Percentiles rank a stretch among this genome's conserved stretches.
Conservation (phyloP, 2,329 filamentous ascomycete species). For the Penicillium hordei region DNA sequence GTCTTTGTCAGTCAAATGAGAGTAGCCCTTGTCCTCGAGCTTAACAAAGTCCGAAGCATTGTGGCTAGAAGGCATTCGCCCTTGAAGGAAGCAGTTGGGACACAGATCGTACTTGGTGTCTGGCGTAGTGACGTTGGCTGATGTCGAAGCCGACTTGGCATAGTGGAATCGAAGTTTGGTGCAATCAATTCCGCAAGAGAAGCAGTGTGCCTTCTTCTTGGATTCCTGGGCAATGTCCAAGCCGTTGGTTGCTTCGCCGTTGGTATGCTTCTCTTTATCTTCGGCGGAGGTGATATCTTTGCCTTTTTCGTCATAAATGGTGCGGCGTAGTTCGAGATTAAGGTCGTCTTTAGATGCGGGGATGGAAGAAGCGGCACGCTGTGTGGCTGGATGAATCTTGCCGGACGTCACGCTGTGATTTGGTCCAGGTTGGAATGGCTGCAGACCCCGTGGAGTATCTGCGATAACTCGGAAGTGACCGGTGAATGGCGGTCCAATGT, state of each 20-base stretch:
- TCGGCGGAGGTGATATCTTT: constrained; percentile 76
- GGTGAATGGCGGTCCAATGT: constrained; percentile 93
- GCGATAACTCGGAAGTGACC: constrained; percentile 96
- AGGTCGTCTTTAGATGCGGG: constrained; percentile 73
- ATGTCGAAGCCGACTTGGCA: constrained; percentile 60
- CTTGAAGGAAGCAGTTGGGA: constrained; percentile 84
- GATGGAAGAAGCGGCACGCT: constrained; percentile 65
- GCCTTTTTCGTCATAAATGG: constrained; percentile 90
- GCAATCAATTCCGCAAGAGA: constrained; percentile 90
- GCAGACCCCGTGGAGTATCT: constrained; percentile 90
- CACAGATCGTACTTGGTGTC: constrained; percentile 82
- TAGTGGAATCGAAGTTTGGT: constrained; percentile 70
- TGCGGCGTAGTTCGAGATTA: constrained; percentile 89
- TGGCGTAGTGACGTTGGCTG: constrained; percentile 54
- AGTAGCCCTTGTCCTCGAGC: constrained; percentile 83
- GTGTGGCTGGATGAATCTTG: constrained; percentile 66
- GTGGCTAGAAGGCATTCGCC: constrained; percentile 76
- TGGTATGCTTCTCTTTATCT: constrained; percentile 64
- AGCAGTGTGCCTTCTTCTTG: constrained; percentile 74
- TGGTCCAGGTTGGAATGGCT: constrained; percentile 89
- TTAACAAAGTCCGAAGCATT: constrained; percentile 79
- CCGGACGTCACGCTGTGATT: constrained; percentile 65
- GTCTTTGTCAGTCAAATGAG: constrained; percentile 75
- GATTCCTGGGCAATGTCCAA: constrained; percentile 61
- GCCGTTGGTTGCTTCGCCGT: constrained; percentile 71